Conservation (phyloP, 139 green algal genomes). For the Closterium sp. region DNA sequence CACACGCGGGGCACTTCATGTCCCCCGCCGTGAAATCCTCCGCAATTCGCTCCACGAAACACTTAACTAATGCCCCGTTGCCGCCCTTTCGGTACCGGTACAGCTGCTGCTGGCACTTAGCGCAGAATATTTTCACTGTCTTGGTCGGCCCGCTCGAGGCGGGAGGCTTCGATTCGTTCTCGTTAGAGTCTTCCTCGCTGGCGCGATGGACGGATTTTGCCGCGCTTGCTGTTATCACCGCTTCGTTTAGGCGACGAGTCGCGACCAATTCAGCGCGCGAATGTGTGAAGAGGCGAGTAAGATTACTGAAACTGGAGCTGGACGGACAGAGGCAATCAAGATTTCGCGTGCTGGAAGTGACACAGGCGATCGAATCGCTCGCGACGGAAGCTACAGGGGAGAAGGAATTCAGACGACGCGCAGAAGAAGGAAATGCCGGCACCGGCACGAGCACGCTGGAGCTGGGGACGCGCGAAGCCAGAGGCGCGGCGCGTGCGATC, state of each 20-base stretch:
- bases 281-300: too few species aligned
- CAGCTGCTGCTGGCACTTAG: constrained; percentile 1
- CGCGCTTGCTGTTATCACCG: neutral
- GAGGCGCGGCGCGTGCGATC: neutral
- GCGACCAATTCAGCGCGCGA: too few species aligned
- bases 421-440: neutral
- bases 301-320: too few species aligned
- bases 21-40: constrained; percentile 53
- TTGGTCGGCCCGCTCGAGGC: neutral
- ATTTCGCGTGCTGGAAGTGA: too few species aligned
- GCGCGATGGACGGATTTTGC: neutral
- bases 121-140: constrained; percentile 15
- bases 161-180: neutral
- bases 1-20: constrained; percentile 47
- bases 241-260: neutral
- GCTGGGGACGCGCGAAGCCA: neutral
- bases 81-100: constrained; percentile 53
- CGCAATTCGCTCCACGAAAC: constrained; percentile 53
- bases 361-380: too few species aligned
- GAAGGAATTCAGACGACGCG: neutral
- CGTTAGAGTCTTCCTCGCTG: neutral
- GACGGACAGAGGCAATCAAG: too few species aligned
- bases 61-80: constrained; percentile 54
- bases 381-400: too few species aligned
- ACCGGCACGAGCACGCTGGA: neutral